phyloP scores from a whole-genome alignment of 495 filamentous ascomycete species.

The Chaetomium tenue region DNA sequence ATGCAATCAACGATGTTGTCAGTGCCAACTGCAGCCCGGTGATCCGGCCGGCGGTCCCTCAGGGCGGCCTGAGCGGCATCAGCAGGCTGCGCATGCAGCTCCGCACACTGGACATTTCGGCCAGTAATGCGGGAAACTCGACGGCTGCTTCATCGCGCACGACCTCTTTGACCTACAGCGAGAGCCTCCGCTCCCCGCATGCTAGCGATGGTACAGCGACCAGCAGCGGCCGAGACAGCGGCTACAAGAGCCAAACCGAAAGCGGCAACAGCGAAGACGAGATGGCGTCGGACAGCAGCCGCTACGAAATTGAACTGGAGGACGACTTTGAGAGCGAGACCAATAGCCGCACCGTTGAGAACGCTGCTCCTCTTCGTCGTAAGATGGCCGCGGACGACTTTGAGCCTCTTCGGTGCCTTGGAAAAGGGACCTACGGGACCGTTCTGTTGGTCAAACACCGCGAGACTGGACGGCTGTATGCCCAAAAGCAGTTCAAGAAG shows the following conservation, averaged over 20 bases:
- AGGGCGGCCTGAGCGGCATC: constrained; percentile 59
- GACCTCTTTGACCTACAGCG: constrained; percentile 45
- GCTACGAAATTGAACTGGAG: constrained; percentile 86
- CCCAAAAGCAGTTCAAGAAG: constrained; percentile 98
- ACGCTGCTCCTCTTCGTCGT: constrained; percentile 46
- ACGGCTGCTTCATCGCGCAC: constrained; percentile 42
- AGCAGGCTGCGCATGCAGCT: constrained; percentile 75
- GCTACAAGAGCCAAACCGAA: constrained; percentile 28
- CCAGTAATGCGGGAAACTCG: constrained; percentile 29
- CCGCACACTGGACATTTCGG: constrained; percentile 59
- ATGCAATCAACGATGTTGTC: constrained; percentile 51
- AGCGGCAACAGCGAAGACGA: constrained; percentile 45
- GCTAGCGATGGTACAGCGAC: constrained; percentile 29
- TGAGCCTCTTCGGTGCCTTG: constrained; percentile 86
- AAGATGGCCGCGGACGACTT: constrained; percentile 95
- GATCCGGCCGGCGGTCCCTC: constrained; percentile 57
- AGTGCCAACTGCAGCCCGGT: constrained; percentile 61
- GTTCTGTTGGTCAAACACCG: constrained; percentile 88
- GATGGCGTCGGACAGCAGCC: constrained; percentile 47
- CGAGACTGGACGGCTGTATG: constrained; percentile 82
- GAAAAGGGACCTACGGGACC: constrained; percentile 93
- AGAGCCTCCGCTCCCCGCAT: constrained; percentile 35
- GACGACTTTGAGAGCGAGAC: constrained; percentile 82
- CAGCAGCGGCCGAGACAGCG: constrained; percentile 27
- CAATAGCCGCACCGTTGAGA: constrained; percentile 50